Percentiles rank a stretch among this genome's conserved stretches.
Conservation (phyloP, 2,329 filamentous ascomycete species). For the Chaetomiaceae sp. region DNA sequence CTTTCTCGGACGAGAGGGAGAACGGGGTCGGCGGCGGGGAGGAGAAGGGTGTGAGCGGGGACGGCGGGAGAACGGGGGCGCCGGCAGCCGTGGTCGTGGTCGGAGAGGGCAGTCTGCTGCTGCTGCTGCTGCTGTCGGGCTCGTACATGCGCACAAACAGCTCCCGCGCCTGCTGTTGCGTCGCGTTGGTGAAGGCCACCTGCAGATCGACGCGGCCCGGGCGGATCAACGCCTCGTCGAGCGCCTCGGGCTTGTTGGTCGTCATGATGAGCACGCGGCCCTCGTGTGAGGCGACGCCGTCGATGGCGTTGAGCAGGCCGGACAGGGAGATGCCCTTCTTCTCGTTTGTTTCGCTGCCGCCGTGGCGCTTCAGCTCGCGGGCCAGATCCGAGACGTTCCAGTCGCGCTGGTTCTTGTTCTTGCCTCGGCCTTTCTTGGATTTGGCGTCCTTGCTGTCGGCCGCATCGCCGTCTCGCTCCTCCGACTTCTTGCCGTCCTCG, state of each 20-base stretch:
- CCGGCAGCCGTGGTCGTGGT: neutral
- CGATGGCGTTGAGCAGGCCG: slow-evolving; percentile 75
- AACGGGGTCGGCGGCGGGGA: slow-evolving; percentile 3
- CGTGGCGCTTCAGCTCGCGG: slow-evolving; percentile 38
- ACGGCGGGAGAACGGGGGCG: neutral
- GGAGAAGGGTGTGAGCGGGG: slow-evolving; percentile 8
- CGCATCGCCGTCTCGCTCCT: slow-evolving; percentile 17
- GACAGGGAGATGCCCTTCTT: slow-evolving; percentile 63
- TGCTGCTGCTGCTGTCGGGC: slow-evolving; percentile 29
- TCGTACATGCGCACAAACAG: slow-evolving; percentile 59
- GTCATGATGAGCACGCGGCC: slow-evolving; percentile 78
- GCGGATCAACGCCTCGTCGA: slow-evolving; percentile 68
- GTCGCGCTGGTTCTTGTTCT: slow-evolving; percentile 24
- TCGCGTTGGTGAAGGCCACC: slow-evolving; percentile 50
- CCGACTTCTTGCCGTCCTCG: slow-evolving; percentile 6
- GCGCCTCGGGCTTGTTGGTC: slow-evolving; percentile 66
- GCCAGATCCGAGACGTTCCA: slow-evolving; percentile 36
- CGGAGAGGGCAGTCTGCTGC: no score
- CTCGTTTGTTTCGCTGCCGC: slow-evolving; percentile 28
- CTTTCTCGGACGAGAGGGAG: slow-evolving; percentile 4
- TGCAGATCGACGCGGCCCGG: slow-evolving; percentile 68
- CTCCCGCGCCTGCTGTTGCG: slow-evolving; percentile 46
- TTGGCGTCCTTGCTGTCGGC: slow-evolving; percentile 20
- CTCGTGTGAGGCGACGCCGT: slow-evolving; percentile 74
- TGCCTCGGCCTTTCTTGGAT: slow-evolving; percentile 30